These are phyloP conservation scores for Thelephora terrestris DNA, from an alignment of 1,284 basidiomycete species.

Conservation along the genomic window DNA sequence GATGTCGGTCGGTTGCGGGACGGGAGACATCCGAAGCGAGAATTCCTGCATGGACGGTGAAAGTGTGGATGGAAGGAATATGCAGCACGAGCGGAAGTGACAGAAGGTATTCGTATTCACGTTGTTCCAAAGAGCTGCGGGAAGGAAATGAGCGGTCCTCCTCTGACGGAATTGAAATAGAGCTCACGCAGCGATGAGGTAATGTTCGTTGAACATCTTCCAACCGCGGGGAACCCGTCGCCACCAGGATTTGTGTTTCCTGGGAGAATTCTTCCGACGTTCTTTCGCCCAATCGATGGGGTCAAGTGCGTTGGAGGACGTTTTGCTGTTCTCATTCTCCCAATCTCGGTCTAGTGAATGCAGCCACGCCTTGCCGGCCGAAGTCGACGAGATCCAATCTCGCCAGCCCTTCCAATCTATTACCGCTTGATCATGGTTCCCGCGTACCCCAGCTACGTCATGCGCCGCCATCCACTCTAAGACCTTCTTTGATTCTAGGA, in stretches of 20 bases:
- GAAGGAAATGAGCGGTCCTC: background rate
- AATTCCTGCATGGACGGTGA: conserved; percentile 78
- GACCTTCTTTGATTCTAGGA: conserved; percentile 49
- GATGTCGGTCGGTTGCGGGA: conserved; percentile 35
- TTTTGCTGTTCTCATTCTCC: conserved; percentile 20
- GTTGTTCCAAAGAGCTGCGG: conserved; percentile 32
- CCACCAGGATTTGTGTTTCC: conserved; percentile 38
- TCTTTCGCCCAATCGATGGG: conserved; percentile 35
- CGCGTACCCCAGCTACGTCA: conserved; percentile 61
- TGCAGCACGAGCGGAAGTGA: conserved; percentile 66
- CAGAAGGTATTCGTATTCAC: conserved; percentile 59
- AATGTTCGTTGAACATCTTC: conserved; percentile 69
- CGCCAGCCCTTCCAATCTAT: conserved; percentile 84
- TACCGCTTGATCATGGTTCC: conserved; percentile 86
- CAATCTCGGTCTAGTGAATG: conserved; percentile 32
- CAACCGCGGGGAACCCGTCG: conserved; percentile 35
- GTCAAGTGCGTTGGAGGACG: conserved; percentile 23
- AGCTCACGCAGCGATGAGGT: conserved; percentile 52
- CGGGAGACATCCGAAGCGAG: conserved; percentile 58
- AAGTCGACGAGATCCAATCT: conserved; percentile 42
- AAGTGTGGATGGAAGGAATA: conserved; percentile 65
- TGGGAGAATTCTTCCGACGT: conserved; percentile 25
- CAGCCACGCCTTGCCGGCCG: conserved; percentile 44
- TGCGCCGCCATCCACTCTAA: conserved; percentile 54
- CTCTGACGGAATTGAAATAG: background rate